Evolutionary conservation across 2,329 filamentous ascomycete genomes (phyloP), one percentile per base, ranked within the genome.

Genomic region (Rutstroemia sydowiana): DNA sequence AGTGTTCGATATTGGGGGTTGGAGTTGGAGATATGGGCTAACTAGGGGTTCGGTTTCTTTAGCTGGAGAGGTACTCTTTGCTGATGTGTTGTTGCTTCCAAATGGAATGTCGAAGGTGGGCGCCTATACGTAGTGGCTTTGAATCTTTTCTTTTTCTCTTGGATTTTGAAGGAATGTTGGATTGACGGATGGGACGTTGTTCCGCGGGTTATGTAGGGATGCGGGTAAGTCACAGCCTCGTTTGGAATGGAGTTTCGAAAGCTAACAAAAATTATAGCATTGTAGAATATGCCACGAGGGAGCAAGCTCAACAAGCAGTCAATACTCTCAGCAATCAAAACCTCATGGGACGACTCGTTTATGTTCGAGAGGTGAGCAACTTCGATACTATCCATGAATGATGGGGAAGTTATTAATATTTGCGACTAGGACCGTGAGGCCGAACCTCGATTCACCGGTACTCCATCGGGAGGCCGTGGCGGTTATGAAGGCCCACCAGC

Each of bases 91-190:
- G 75, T 81, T 95, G 74, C 90, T 98, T 85, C 93, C 93, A 69
- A 98, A 98, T 82, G 93, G 93, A 91, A 98, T 98, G 93, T 97
- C 92, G 88, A 98, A 98, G 92, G 92, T 97, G 91, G 89, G 88
- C 90, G 84, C 85, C 80, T 87, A 87, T 78, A 83, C 77, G 79
- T 91, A 86, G 87, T 82, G 81, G 88, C 87, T 81, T 74, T 84
- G 70, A 74, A 75, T 79, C 71, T 73, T 75, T 75, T 72, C 65
- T 70, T 71, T 76, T 73, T 51, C 48, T 51, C 48, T 71, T 74
- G 68, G 67, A 68, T 69, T 68, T 86, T 88, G 82, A 83, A 86
- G 89, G 88, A 93, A 81, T 80, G 84, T 88, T 93, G 88, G 90
- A 87, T 95, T 96, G 91, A 95, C 92, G 92, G 91, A 86, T 84